phyloP scores from a whole-genome alignment of 2,329 filamentous ascomycete genomes.

The Harringtonia aguacate region DNA sequence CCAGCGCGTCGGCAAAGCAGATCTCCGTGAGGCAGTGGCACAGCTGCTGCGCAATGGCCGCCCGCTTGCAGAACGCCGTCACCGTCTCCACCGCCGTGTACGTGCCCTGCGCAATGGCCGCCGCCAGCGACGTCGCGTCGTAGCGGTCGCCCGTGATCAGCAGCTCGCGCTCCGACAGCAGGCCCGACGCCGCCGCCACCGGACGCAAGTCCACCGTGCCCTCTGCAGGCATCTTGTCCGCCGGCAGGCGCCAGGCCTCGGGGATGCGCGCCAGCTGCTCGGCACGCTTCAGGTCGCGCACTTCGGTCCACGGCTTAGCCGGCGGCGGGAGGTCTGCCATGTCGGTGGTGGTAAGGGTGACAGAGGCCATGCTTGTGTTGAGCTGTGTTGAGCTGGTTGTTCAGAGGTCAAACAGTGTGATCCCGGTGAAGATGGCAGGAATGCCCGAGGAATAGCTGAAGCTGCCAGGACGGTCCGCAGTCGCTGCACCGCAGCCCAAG shows the following conservation, averaged over 20 bases:
- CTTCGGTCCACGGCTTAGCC: constrained; percentile 6
- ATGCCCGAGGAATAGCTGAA: too few relatives aligned
- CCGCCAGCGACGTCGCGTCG: constrained; percentile 7
- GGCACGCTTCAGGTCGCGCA: constrained; percentile 5
- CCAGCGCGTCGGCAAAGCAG: constrained; percentile 22
- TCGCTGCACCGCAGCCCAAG: too few relatives aligned
- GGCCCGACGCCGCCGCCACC: constrained; percentile 4
- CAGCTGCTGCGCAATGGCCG: constrained; percentile 8
- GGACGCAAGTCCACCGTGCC: constrained; percentile 7
- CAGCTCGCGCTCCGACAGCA: constrained; percentile 8
- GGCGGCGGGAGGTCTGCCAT: too few relatives aligned
- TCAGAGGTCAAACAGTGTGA: too few relatives aligned
- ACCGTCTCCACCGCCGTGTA: constrained; percentile 7
- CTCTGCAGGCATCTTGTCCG: constrained; percentile 3
- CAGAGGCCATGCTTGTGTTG: constrained; percentile 2
- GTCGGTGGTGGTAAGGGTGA: not conserved
- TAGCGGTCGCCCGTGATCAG: constrained; percentile 7
- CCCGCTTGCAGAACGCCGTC: constrained; percentile 10
- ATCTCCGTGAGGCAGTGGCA: constrained; percentile 27
- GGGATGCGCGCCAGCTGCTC: constrained; percentile 11
- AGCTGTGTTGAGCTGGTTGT: too few relatives aligned
- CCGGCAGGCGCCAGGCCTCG: constrained; percentile 5
- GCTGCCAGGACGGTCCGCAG: too few relatives aligned
- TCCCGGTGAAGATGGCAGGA: too few relatives aligned
- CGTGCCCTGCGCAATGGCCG: constrained; percentile 2